Conservation (phyloP, 2,329 filamentous ascomycete species). For the Purpureocillium lavendulum region DNA sequence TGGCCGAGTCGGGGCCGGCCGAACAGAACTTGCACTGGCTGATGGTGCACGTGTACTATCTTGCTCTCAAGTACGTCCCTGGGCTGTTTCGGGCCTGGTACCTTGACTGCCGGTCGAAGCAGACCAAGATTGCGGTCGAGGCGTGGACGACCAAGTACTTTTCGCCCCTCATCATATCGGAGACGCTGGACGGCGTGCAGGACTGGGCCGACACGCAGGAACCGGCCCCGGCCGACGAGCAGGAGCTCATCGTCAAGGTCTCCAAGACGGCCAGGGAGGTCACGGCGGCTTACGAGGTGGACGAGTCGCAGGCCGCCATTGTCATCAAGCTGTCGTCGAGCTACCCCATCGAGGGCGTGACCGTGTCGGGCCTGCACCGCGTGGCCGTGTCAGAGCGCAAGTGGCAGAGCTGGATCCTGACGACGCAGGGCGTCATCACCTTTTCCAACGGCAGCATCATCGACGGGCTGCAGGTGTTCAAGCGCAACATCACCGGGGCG, state of each 20-base stretch:
- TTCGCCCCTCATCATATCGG: conserved; percentile 59
- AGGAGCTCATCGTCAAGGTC: conserved; percentile 59
- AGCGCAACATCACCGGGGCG: conserved; percentile 76
- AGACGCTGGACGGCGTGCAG: conserved; percentile 59
- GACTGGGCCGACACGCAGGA: conserved; percentile 54
- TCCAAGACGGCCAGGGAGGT: conserved; percentile 66
- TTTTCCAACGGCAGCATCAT: conserved; percentile 85
- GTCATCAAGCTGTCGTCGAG: conserved; percentile 70
- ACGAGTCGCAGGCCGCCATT: conserved; percentile 78
- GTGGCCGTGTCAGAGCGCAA: conserved; percentile 86
- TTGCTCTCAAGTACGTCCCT: conserved; percentile 67
- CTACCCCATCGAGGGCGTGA: conserved; percentile 75
- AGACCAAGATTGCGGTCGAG: conserved; percentile 73
- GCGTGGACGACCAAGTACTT: conserved; percentile 81
- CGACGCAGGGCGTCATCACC: conserved; percentile 84
- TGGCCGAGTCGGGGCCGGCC: conserved; percentile 48
- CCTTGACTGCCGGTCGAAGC: conserved; percentile 69
- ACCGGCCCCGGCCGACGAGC: conserved; percentile 37
- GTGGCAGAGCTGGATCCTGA: conserved; percentile 86
- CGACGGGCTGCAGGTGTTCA: conserved; percentile 79
- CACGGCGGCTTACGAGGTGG: conserved; percentile 75
- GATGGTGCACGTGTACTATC: conserved; percentile 77
- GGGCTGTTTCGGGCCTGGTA: conserved; percentile 79
- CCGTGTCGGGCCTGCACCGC: conserved; percentile 68
- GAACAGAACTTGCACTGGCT: conserved; percentile 77